Conservation (phyloP, 768 basidiomycete genomes). For the Tylopilus intermedius region DNA sequence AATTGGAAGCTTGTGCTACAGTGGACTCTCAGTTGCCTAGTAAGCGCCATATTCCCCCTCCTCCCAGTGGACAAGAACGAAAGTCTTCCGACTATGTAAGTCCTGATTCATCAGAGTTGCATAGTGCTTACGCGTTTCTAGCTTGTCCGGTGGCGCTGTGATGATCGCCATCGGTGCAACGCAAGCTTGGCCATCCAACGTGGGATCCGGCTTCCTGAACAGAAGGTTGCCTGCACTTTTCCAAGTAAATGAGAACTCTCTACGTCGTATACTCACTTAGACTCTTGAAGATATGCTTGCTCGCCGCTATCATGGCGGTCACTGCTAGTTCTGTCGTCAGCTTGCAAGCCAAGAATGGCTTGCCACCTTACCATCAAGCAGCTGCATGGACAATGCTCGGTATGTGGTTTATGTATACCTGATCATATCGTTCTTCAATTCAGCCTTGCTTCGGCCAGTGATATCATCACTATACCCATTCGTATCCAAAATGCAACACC, state of each 20-base stretch:
- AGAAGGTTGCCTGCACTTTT: conserved; percentile 8
- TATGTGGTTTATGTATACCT: conserved; percentile 29
- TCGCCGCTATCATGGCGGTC: conserved; percentile 45
- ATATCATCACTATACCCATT: conserved; percentile 51
- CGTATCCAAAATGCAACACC: conserved; percentile 31
- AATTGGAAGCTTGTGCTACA: conserved; percentile 25
- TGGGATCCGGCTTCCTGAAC: background rate
- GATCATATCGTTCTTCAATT: background rate
- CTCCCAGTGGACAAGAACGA: conserved; percentile 71
- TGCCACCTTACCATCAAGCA: conserved; percentile 57
- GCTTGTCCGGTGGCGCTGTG: conserved; percentile 43
- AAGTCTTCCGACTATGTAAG: conserved; percentile 55
- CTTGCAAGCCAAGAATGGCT: conserved; percentile 61
- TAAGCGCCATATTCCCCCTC: conserved; percentile 64
- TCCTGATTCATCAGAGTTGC: conserved; percentile 1
- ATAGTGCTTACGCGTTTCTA: conserved; percentile 21
- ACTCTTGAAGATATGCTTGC: conserved; percentile 37
- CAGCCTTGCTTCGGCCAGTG: conserved; percentile 38
- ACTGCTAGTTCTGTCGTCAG: conserved; percentile 55
- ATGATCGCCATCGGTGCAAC: conserved; percentile 38
- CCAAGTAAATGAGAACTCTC: conserved; percentile 19
- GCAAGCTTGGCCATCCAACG: conserved; percentile 9
- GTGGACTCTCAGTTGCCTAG: conserved; percentile 50
- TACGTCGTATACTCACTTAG: background rate
- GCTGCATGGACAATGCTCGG: conserved; percentile 63